These are phyloP conservation scores for Aurinia saxatilis DNA, from an alignment of 345 rosid genomes.

Conservation along the genomic window DNA sequence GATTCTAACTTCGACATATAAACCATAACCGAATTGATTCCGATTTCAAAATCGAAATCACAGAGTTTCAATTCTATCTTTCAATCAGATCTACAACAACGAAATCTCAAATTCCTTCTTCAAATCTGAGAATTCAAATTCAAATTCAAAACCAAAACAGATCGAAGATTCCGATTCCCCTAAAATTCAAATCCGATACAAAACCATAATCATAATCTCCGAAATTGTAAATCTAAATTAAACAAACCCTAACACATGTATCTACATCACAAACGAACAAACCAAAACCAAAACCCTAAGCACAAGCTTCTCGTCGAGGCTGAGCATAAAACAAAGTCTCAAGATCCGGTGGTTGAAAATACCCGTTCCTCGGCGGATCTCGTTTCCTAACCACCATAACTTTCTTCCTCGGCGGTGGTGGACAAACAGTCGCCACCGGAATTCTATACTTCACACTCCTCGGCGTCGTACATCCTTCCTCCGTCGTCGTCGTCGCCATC, in stretches of 20 bases:
- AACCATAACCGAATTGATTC: no score
- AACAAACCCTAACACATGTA: not conserved
- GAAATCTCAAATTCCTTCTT: not conserved
- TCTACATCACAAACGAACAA: no score
- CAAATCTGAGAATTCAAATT: not conserved
- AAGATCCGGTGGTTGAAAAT: slow-evolving; percentile 67
- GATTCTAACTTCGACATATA: no score
- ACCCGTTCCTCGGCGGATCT: slow-evolving; percentile 57
- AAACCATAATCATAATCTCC: no score
- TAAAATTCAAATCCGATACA: not conserved
- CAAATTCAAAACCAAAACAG: not conserved
- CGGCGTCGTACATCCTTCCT: slow-evolving; percentile 61
- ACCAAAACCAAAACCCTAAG: slow-evolving; percentile 23
- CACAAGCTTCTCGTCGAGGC: slow-evolving; percentile 35
- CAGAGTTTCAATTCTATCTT: no score
- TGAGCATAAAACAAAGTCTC: slow-evolving; percentile 41
- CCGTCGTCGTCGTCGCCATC: slow-evolving; percentile 21
- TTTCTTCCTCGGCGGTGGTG: slow-evolving; percentile 69
- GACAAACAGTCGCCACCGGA: slow-evolving; percentile 39
- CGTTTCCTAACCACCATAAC: slow-evolving; percentile 25
- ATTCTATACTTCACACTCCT: slow-evolving; percentile 39
- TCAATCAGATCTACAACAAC: no score
- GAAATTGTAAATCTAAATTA: no score
- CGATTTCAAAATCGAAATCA: no score
- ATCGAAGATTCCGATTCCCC: no score